Evolutionary conservation across 2,329 filamentous ascomycete genomes (phyloP).

Genomic region (Alternaria dauci): DNA sequence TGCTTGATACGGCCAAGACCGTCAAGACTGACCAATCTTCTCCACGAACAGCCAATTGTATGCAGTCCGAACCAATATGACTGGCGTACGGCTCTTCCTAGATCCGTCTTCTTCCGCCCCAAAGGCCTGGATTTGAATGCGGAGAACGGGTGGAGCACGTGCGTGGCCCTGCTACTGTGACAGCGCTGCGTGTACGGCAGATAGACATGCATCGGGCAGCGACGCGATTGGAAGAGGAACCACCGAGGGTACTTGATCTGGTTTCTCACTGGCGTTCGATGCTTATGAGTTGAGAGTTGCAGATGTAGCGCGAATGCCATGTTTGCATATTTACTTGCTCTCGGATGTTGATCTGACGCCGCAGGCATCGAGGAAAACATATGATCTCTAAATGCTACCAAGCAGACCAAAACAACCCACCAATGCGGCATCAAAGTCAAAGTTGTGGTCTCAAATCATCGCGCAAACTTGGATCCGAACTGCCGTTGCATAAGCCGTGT

Average conservation of each 20-base stretch:
- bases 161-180: background rate
- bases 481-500: background rate
- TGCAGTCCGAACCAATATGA: background rate
- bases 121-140: background rate
- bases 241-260: background rate
- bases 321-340: background rate
- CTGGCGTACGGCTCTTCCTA: background rate
- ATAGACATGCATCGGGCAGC: background rate
- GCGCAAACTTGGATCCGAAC: conserved; percentile 5
- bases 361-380: background rate
- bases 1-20: conserved; percentile 5
- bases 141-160: background rate
- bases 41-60: conserved; percentile 1
- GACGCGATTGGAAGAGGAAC: background rate
- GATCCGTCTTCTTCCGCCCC: background rate
- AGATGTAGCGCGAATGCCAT: background rate
- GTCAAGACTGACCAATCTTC: background rate
- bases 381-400: background rate
- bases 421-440: background rate
- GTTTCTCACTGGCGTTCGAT: background rate
- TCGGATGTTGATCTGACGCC: background rate
- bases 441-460: background rate
- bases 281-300: background rate
- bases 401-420: background rate
- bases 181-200: background rate